Evolutionary conservation across 371 early-diverging fungal species (phyloP), one percentile per base, ranked within the genome.

Genomic region (Dentiscutata heterogama): DNA sequence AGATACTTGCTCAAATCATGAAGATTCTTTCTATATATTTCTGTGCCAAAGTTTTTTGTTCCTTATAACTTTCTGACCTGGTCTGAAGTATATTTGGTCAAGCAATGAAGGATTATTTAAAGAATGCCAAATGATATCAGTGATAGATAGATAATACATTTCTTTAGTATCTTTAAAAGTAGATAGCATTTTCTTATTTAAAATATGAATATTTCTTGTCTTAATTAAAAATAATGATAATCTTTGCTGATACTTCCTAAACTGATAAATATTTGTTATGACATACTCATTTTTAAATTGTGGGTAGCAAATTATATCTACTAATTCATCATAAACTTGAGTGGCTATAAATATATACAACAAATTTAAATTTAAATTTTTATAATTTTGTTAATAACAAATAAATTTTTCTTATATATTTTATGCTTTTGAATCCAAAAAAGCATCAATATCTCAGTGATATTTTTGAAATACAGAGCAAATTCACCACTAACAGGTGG

Each of bases 1-100:
- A 18, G 18, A 71, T 18, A 20, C 11, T 16, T 7, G 18, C 14
- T 53, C 53, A 25, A 73, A 73, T 53, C 4, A 22, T 73, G 54
- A 27, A 51, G 73, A 73, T 56, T 73, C 53, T 35, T 73, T 46
- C 73, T 27, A 73, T 16, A 73, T 7, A 27, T 73, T n/a, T 56
- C 73, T 14, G 27, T 73, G 73, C 54, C 73, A 73, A 6, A 73
- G 25, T 54, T 73, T 29, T 31, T 18, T 13, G 2, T 51, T 51
- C 10, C 22, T 73, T 27, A 20, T 14, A 10, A 25, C 22, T 5
- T 1, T 16, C 27, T 20, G 14, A 50, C 29, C 54, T 27, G 54
- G 27, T 3, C 27, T 53, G 51, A 73, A 73, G 31, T 73, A 73
- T 53, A 73, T 27, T 71, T 71, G 39, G 25, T 11, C 1, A 42